Conservation (phyloP, 768 basidiomycete genomes). For the Pulveroboletus ravenelii region DNA sequence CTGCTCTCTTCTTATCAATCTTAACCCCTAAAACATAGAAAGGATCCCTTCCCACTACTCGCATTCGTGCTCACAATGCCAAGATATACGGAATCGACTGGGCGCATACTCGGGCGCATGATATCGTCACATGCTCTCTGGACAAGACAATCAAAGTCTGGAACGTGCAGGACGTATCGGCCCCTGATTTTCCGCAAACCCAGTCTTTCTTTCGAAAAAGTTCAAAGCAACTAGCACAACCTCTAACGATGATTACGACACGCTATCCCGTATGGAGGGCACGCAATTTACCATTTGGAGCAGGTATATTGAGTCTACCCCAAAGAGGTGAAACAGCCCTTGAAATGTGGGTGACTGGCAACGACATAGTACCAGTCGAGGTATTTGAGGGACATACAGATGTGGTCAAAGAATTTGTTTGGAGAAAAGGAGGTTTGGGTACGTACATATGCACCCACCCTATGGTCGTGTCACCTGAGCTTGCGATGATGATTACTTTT, state of each 20-base stretch:
- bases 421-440: constrained; percentile 71
- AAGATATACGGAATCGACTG: constrained; percentile 99
- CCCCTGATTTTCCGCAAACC: constrained; percentile 13
- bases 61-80: constrained; percentile 76
- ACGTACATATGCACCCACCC: constrained; percentile 11
- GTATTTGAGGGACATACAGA: constrained; percentile 85
- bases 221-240: constrained; percentile 25
- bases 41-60: constrained; percentile 76
- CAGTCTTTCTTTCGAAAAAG: constrained; percentile 8
- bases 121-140: constrained; percentile 90
- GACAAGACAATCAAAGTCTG: constrained; percentile 92
- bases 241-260: constrained; percentile 58
- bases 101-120: constrained; percentile 68
- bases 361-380: constrained; percentile 47
- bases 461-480: not conserved
- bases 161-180: constrained; percentile 36
- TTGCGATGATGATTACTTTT: not conserved
- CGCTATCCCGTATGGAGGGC: constrained; percentile 94
- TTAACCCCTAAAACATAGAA: constrained; percentile 46
- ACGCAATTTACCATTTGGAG: constrained; percentile 86
- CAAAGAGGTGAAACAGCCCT: constrained; percentile 82
- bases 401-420: constrained; percentile 97
- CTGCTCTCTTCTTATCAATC: not conserved
- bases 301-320: constrained; percentile 80
- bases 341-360: constrained; percentile 66